Conservation (phyloP, 2,329 filamentous ascomycete genomes). For the Pseudocercospora musae region DNA sequence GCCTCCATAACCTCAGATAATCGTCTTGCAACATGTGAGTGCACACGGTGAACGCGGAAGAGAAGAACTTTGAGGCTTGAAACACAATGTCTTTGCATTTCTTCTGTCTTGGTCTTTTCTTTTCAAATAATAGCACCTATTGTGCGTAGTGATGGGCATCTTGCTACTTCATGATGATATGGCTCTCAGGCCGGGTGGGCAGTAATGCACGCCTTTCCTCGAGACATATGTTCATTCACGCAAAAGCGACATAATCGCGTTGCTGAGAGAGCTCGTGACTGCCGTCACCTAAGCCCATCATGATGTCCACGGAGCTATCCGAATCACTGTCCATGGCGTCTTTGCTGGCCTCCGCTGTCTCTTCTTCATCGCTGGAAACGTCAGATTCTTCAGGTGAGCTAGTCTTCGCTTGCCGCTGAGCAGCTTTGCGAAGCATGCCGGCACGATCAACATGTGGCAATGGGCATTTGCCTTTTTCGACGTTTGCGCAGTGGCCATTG, state of each 20-base stretch:
- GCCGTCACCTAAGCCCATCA: slow-evolving; percentile 35
- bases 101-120: slow-evolving; percentile 3
- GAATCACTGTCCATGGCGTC: slow-evolving; percentile 30
- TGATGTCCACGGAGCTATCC: slow-evolving; percentile 58
- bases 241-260: slow-evolving; percentile 52
- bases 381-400: slow-evolving; percentile 47
- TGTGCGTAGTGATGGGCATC: slow-evolving; percentile 7
- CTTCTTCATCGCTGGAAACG: slow-evolving; percentile 74
- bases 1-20: neutral
- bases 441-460: slow-evolving; percentile 85
- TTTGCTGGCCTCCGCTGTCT: slow-evolving; percentile 37
- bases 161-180: slow-evolving; percentile 3
- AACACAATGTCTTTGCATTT: neutral
- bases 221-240: neutral
- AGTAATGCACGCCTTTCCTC: neutral
- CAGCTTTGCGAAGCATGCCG: slow-evolving; percentile 67
- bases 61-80: neutral
- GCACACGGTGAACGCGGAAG: neutral
- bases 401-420: slow-evolving; percentile 42
- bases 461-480: slow-evolving; percentile 62
- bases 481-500: slow-evolving; percentile 74
- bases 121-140: neutral
- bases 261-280: slow-evolving; percentile 51
- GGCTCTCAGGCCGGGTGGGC: neutral
- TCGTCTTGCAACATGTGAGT: neutral